Evolutionary conservation across 768 basidiomycete species (phyloP).

Genomic region (Podaxis carcinomalis): DNA sequence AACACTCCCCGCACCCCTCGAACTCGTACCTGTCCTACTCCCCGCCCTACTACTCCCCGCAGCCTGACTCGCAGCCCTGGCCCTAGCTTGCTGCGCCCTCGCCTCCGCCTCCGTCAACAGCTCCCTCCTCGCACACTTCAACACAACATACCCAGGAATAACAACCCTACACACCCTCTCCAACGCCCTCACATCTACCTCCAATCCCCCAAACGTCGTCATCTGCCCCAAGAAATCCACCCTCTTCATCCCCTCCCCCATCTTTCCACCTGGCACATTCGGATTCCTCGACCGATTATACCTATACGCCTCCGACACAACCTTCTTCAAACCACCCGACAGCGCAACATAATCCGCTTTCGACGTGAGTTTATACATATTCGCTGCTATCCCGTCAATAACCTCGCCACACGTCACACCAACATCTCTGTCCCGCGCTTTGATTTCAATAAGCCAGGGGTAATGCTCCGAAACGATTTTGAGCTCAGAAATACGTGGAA

Average conservation of each 20-base stretch:
- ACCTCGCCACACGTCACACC: slow-evolving; percentile 79
- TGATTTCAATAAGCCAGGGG: slow-evolving; percentile 77
- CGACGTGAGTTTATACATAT: slow-evolving; percentile 46
- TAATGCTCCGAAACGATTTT: slow-evolving; percentile 54
- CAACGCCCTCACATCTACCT: slow-evolving; percentile 38
- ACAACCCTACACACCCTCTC: slow-evolving; percentile 40
- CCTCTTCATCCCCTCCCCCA: slow-evolving; percentile 59
- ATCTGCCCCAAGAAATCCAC: slow-evolving; percentile 61
- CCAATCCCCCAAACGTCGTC: slow-evolving; percentile 64
- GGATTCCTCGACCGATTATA: slow-evolving; percentile 61
- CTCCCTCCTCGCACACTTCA: slow-evolving; percentile 47
- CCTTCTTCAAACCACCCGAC: slow-evolving; percentile 28
- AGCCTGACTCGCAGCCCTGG: slow-evolving; percentile 18
- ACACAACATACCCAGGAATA: slow-evolving; percentile 56
- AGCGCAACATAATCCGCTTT: slow-evolving; percentile 50
- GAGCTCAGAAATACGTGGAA: slow-evolving; percentile 60
- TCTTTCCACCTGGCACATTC: slow-evolving; percentile 65
- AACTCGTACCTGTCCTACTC: neutral
- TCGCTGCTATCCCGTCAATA: slow-evolving; percentile 46
- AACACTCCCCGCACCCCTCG: neutral
- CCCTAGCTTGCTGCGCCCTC: slow-evolving; percentile 39
- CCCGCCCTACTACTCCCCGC: neutral
- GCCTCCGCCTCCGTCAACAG: slow-evolving; percentile 47
- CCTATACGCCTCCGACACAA: slow-evolving; percentile 49
- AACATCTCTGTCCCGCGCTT: slow-evolving; percentile 50